Conservation (phyloP, 1,284 basidiomycete genomes). For the Rhodotorula sp. region DNA sequence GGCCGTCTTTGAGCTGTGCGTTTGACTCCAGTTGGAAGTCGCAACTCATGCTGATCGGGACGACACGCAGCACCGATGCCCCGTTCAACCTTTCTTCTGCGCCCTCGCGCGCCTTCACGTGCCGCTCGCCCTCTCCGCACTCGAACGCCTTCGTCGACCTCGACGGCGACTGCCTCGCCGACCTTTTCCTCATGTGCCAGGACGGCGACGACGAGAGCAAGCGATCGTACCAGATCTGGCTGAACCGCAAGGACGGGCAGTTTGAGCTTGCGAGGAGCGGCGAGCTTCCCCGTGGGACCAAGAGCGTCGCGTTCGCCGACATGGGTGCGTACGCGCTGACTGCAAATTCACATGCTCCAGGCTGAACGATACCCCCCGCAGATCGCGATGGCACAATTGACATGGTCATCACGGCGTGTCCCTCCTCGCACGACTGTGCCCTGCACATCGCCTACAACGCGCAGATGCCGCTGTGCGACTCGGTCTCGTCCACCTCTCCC, state of each 20-base stretch:
- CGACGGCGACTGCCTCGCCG: slow-evolving; percentile 95
- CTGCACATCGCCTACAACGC: slow-evolving; percentile 94
- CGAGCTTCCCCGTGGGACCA: slow-evolving; percentile 72
- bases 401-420: slow-evolving; percentile 85
- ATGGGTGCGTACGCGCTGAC: slow-evolving; percentile 63
- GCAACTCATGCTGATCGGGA: not conserved
- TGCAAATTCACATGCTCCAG: not conserved
- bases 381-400: slow-evolving; percentile 96
- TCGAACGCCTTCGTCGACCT: slow-evolving; percentile 94
- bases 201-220: slow-evolving; percentile 50
- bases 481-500: not conserved
- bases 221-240: slow-evolving; percentile 82
- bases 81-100: slow-evolving; percentile 57
- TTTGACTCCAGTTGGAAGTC: not conserved
- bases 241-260: slow-evolving; percentile 73
- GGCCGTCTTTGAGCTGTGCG: slow-evolving; percentile 62
- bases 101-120: slow-evolving; percentile 50
- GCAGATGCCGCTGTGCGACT: slow-evolving; percentile 76
- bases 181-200: slow-evolving; percentile 87
- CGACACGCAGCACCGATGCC: slow-evolving; percentile 58
- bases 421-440: slow-evolving; percentile 68
- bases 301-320: slow-evolving; percentile 85
- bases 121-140: slow-evolving; percentile 80
- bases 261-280: slow-evolving; percentile 71
- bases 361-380: slow-evolving; percentile 47